These are phyloP conservation scores for Phytophthora crassamura DNA, from an alignment of 352 stramenopile species.

Conservation along the genomic window DNA sequence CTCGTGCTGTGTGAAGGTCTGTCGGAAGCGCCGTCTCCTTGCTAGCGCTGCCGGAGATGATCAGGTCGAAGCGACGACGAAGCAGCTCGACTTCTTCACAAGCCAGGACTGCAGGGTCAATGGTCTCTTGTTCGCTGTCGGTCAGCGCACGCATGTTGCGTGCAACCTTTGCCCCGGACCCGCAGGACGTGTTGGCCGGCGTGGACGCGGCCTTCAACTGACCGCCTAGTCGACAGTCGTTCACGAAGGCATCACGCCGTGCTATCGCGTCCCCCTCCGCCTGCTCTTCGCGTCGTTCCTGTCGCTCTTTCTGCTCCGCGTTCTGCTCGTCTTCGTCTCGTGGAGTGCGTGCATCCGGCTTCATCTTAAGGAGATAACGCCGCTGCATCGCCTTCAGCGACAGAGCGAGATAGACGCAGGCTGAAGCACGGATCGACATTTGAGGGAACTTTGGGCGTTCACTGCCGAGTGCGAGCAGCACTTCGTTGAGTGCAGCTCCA, in stretches of 20 bases:
- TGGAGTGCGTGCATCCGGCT: constrained; percentile 23
- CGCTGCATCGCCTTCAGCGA: constrained; percentile 52
- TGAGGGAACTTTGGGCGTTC: constrained; percentile 68
- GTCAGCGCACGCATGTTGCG: constrained; percentile 45
- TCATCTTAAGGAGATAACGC: constrained; percentile 25
- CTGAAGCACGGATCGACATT: constrained; percentile 42
- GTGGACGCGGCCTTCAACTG: constrained; percentile 46
- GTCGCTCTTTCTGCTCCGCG: constrained; percentile 34
- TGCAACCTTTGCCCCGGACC: constrained; percentile 53
- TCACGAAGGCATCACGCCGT: constrained; percentile 47
- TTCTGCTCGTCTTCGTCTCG: constrained; percentile 32
- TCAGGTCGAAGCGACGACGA: constrained; percentile 47
- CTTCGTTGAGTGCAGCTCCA: constrained; percentile 63
- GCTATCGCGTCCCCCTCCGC: constrained; percentile 30
- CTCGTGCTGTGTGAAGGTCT: constrained; percentile 10
- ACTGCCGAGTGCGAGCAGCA: constrained; percentile 58
- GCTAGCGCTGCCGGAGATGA: constrained; percentile 30
- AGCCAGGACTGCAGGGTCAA: neutral
- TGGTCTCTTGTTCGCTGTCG: constrained; percentile 11
- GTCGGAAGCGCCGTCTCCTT: constrained; percentile 13
- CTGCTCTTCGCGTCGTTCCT: constrained; percentile 27
- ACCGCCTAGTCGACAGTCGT: constrained; percentile 62
- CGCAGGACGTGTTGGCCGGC: constrained; percentile 52
- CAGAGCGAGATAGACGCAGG: constrained; percentile 66
- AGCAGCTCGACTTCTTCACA: constrained; percentile 36